Evolutionary conservation across 257 asterid species (phyloP), one percentile per base, ranked within the genome.

Genomic region (Rhazya stricta): DNA sequence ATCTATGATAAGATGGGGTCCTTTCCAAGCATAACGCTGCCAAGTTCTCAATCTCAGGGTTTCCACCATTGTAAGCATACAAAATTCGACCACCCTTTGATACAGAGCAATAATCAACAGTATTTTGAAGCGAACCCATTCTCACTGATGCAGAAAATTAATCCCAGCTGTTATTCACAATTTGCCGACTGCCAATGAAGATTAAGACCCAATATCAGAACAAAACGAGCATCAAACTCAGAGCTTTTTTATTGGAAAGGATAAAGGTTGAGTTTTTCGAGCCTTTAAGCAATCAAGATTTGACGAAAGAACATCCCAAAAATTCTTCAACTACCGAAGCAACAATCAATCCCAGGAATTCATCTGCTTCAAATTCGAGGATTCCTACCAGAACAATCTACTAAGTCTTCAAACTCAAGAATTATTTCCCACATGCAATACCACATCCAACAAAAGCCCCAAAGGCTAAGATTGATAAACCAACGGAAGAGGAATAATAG

Each of bases 1-100:
- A 92, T 60, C 75, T 81, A 80, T 90, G 97, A 74, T 78, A 85
- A 56, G 92, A 87, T 51, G 97, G 97, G 69, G 87, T 81, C 74
- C 29, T 73, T 84, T 90, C 92, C 85, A 92, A 74, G 83, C 97
- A 92, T 75, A 82, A 62, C 45, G 81, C 82, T 39, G 96, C 96
- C 81, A 88, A 72, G 30, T 75, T 78, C 79, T 89, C 96, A 29
- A 81, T 79, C 78, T 88, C 96, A 0, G 81, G 83, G 75, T 75
- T 83, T 30, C 88, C 91, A 68, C 77, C 83, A 39, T 69, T 84
- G 72, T 89, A 88, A 48, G 80, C 81, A 80, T 88, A 84, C 21
- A 89, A 30, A 50, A 82, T 60, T 69, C 78, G 82, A 54, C 89
- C 92, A 4, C 81, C 90, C 84, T 84, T 90, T 67, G 87, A 87